Conservation (phyloP, 2,329 filamentous ascomycete species). For the Talaromyces pinophilus region DNA sequence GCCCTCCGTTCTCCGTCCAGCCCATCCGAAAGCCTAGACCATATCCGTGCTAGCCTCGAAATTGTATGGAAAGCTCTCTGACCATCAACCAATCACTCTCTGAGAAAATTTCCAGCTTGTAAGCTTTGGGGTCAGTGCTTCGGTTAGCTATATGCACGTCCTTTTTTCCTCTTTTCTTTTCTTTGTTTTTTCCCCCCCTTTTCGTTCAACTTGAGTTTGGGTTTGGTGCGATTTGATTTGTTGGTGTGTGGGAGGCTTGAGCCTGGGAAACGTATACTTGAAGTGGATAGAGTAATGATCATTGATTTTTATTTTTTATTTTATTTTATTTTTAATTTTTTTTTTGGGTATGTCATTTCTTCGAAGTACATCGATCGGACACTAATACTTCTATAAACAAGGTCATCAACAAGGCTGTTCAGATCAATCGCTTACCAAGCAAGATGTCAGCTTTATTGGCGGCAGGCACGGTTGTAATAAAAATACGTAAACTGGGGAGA, state of each 20-base stretch:
- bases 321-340: neutral
- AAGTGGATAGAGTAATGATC: conserved; percentile 4
- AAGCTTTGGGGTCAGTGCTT: conserved; percentile 16
- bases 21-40: neutral
- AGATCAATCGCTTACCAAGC: neutral
- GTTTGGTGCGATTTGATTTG: conserved; percentile 1
- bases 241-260: neutral
- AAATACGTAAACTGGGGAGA: conserved; percentile 10
- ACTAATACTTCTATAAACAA: neutral
- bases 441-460: neutral
- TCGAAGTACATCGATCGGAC: too few relatives aligned
- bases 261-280: neutral
- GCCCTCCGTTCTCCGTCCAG: conserved; percentile 6
- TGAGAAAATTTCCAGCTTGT: neutral
- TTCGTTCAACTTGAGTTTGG: neutral
- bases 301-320: neutral
- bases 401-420: neutral
- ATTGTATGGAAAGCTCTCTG: neutral
- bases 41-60: neutral
- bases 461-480: conserved; percentile 9
- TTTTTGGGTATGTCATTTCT: neutral
- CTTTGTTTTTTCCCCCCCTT: neutral
- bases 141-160: conserved; percentile 17
- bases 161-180: neutral
- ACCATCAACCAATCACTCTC: neutral